Evolutionary conservation across 2,329 filamentous ascomycete genomes (phyloP), one percentile per base, ranked within the genome.

Genomic region (Paraphaeosphaeria sporulosa): DNA sequence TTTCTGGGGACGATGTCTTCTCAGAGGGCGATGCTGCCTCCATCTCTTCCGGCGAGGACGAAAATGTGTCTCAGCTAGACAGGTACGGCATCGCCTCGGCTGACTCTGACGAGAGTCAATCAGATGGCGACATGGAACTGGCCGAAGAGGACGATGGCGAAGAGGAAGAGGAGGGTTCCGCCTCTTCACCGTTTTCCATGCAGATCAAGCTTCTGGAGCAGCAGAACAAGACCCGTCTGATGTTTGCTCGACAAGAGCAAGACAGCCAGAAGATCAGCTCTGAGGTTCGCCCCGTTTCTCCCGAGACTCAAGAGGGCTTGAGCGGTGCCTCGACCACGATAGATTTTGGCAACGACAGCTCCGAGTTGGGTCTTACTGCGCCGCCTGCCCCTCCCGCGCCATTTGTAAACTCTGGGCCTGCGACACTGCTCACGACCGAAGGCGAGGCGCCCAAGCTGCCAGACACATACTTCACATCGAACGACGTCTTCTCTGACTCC

Each of bases 71-170:
- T 36, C 32, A 36, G 15, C n/a, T 42, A 1, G 54, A 54, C 19
- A 38, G 27, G 12, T 34, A 40, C 30, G 30, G 25, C 25, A 27
- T 27, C 6, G 25, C 40, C 9, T 55, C 48, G 8, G 36, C 17
- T 9, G 43, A 57, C 25, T 57, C 51, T n/a, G 48, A 57, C 32
- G 53, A 51, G 34, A 47, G 42, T 25, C 52, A 47, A 8, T 55
- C 52, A 6, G 57, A 59, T 8, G 57, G 38, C 13, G 44, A 55
- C n/a, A 48, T 47, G 48, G 48, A 57, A 7, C 7, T 38, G 34
- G 49, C 42, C 8, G 40, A 47, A 4, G 7, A 49, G 3, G 34
- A 42, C n/a, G 4, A 48, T 6, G 57, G 55, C 15, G 47, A 56
- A 21, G 53, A 57, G 19, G 57, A 59, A 15, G 30, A 54, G 25